Evolutionary conservation across 306 rosid genomes (phyloP).

Genomic region (Begonia masoniana): DNA sequence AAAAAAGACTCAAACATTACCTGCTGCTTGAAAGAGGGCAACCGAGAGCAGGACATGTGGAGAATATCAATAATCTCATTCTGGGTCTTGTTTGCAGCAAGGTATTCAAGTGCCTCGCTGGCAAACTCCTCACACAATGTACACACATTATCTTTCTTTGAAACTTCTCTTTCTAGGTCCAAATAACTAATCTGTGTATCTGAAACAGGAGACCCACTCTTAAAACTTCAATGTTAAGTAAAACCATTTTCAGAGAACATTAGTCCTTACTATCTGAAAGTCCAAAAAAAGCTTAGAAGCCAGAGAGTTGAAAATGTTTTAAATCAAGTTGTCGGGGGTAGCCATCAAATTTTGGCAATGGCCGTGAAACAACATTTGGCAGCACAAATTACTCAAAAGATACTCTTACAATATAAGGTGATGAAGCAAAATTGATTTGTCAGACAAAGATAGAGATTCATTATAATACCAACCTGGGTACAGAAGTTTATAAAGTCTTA

Average conservation of each 20-base stretch:
- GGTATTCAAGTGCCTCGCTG: constrained; percentile 43
- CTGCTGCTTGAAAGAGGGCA: constrained; percentile 27
- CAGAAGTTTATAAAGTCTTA: no score
- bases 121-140: constrained; percentile 56
- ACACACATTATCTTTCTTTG: constrained; percentile 25
- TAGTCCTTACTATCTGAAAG: not conserved
- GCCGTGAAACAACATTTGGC: not conserved
- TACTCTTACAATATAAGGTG: no score
- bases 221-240: not conserved
- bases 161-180: not conserved
- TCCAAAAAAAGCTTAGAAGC: not conserved
- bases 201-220: not conserved
- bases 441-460: no score
- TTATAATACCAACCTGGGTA: no score
- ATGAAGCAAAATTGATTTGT: no score
- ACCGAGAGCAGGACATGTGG: constrained; percentile 28
- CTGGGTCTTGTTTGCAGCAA: constrained; percentile 48
- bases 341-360: not conserved
- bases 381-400: not conserved
- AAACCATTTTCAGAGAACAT: not conserved
- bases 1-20: constrained; percentile 16
- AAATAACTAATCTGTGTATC: not conserved
- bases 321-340: no score
- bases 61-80: constrained; percentile 40
- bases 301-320: not conserved